Conservation (phyloP, 768 basidiomycete genomes). For the Naganishia kalamii region DNA sequence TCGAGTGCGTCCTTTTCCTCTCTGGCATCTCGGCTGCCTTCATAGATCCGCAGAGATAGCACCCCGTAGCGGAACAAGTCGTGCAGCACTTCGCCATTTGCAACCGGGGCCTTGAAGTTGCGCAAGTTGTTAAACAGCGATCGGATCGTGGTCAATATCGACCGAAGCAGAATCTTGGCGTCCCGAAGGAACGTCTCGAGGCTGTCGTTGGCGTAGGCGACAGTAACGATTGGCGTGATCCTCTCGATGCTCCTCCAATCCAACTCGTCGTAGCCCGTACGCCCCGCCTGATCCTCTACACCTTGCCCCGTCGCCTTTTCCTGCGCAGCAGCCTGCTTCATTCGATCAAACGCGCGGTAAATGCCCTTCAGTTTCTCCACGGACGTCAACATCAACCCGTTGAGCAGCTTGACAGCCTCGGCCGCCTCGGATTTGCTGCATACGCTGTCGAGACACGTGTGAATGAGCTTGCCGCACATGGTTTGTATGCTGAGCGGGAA, state of each 20-base stretch:
- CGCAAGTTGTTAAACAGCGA: constrained; percentile 68
- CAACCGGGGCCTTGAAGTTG: constrained; percentile 68
- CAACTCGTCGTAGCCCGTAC: constrained; percentile 37
- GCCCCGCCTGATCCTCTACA: constrained; percentile 21
- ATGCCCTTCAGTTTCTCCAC: constrained; percentile 79
- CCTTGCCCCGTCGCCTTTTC: constrained; percentile 42
- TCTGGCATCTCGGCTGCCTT: constrained; percentile 48
- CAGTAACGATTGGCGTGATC: constrained; percentile 70
- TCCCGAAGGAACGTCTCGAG: constrained; percentile 73
- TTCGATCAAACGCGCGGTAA: constrained; percentile 47
- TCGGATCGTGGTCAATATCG: constrained; percentile 80
- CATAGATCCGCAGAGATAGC: constrained; percentile 76
- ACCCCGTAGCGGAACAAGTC: constrained; percentile 80
- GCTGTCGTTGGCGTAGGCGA: constrained; percentile 70
- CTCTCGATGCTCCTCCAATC: constrained; percentile 73
- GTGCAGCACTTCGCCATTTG: constrained; percentile 79
- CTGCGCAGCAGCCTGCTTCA: constrained; percentile 32
- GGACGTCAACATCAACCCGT: constrained; percentile 70
- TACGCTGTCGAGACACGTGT: constrained; percentile 78
- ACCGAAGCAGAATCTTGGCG: constrained; percentile 75
- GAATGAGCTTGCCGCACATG: constrained; percentile 85
- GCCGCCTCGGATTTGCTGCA: constrained; percentile 65
- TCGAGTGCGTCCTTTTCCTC: constrained; percentile 76
- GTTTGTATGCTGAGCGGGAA: constrained; percentile 75
- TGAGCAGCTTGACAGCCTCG: constrained; percentile 64